These are phyloP conservation scores for Pseudozyma flocculosa DNA, from an alignment of 1,284 basidiomycete genomes.

Conservation along the genomic window DNA sequence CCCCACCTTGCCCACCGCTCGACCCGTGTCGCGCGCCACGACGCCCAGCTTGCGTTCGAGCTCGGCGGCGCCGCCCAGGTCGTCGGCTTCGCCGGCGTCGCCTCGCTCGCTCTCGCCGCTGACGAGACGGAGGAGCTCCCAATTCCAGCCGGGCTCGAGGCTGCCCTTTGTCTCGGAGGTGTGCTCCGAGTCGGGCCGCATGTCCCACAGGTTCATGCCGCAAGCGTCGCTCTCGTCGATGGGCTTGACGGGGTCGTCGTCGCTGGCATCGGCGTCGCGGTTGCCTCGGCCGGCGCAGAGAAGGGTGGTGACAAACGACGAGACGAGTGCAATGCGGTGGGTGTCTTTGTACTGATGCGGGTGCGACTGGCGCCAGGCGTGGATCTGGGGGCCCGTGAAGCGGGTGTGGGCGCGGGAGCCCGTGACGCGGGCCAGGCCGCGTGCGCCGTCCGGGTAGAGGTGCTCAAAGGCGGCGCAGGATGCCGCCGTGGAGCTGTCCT, in stretches of 20 bases:
- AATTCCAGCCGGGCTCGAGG: constrained; percentile 45
- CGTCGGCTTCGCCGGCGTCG: constrained; percentile 34
- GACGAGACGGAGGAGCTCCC: constrained; percentile 54
- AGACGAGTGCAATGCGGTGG: constrained; percentile 74
- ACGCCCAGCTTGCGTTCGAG: constrained; percentile 71
- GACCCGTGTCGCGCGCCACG: constrained; percentile 74
- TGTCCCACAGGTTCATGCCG: constrained; percentile 76
- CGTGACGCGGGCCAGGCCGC: constrained; percentile 71
- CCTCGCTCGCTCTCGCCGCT: constrained; percentile 60
- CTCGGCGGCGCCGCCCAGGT: constrained; percentile 62
- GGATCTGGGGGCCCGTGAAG: constrained; percentile 83
- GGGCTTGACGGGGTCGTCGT: constrained; percentile 64
- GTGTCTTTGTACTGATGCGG: constrained; percentile 70
- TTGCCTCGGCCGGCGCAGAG: constrained; percentile 63
- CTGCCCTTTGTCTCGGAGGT: constrained; percentile 58
- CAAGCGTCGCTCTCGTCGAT: constrained; percentile 72
- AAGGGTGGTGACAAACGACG: constrained; percentile 78
- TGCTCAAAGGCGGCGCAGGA: constrained; percentile 70
- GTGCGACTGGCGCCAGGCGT: constrained; percentile 66
- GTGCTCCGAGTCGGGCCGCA: constrained; percentile 68
- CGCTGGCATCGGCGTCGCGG: too few relatives aligned
- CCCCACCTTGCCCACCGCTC: constrained; percentile 68
- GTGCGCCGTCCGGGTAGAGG: constrained; percentile 67
- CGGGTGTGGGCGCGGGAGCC: constrained; percentile 83
- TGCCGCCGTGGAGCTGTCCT: constrained; percentile 78